These are phyloP conservation scores for Avena sativa DNA, from an alignment of 176 grass and related monocot species.

Conservation along the genomic window DNA sequence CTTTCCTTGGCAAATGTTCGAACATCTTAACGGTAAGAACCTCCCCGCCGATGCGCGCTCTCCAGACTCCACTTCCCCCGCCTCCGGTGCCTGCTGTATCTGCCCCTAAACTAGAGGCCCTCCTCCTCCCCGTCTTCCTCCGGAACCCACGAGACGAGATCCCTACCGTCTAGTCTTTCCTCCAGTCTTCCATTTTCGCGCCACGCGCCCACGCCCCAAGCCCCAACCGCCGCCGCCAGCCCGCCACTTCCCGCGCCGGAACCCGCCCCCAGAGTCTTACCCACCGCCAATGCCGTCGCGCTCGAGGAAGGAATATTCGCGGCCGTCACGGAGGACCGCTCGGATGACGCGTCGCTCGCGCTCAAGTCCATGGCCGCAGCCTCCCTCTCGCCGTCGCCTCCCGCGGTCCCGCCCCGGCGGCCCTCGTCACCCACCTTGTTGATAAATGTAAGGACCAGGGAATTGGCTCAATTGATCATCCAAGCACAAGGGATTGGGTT, in stretches of 20 bases:
- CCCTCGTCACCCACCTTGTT: conserved; percentile 72
- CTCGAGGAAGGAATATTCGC: conserved; percentile 62
- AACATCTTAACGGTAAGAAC: too few relatives aligned
- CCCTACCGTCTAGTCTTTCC: conserved; percentile 81
- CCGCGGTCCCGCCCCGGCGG: conserved; percentile 53
- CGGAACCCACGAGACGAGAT: conserved; percentile 52
- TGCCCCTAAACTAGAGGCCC: neutral
- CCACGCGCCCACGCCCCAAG: conserved; percentile 16
- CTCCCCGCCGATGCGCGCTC: too few relatives aligned
- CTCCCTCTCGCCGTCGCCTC: conserved; percentile 58
- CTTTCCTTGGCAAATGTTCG: too few relatives aligned
- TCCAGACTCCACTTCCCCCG: too few relatives aligned
- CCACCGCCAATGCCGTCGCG: conserved; percentile 21
- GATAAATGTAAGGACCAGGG: conserved; percentile 57
- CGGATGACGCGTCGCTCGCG: conserved; percentile 74
- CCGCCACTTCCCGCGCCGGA: neutral
- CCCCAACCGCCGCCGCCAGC: too few relatives aligned
- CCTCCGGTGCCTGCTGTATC: too few relatives aligned
- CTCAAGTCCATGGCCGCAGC: conserved; percentile 68
- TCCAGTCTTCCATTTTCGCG: conserved; percentile 78
- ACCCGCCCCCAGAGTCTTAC: neutral
- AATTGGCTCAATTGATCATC: conserved; percentile 81
- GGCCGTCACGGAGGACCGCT: conserved; percentile 45
- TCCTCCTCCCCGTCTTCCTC: conserved; percentile 4
- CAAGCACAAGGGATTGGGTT: conserved; percentile 71